Evolutionary conservation across 768 basidiomycete genomes (phyloP).

Genomic region (Pleurotus pulmonarius): DNA sequence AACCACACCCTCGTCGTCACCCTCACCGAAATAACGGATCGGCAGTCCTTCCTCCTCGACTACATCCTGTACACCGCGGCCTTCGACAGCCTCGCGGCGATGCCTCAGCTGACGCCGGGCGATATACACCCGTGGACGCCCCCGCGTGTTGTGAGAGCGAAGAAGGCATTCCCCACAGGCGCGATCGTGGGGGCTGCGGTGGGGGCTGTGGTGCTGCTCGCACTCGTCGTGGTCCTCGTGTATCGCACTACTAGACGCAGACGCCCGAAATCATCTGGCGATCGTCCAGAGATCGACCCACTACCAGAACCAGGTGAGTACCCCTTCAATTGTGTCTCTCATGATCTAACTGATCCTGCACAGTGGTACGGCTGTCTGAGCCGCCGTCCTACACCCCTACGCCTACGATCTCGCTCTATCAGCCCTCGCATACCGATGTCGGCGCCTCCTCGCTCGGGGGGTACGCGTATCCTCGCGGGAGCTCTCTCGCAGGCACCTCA

Average conservation of each 20-base stretch:
- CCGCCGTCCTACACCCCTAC: no score
- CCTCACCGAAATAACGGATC: constrained; percentile 28
- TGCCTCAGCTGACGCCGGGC: constrained; percentile 9
- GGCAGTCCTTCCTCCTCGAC: constrained; percentile 33
- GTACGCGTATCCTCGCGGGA: no score
- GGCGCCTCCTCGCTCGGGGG: no score
- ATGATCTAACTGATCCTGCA: no score
- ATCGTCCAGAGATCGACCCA: constrained; percentile 1
- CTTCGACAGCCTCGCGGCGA: constrained; percentile 17
- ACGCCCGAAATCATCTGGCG: not conserved
- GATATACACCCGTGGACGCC: constrained; percentile 6
- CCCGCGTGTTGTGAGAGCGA: not conserved
- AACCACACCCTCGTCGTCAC: constrained; percentile 34
- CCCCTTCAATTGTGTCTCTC: no score
- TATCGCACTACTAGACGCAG: not conserved
- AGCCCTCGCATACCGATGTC: no score
- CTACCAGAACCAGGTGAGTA: not conserved
- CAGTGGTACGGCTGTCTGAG: no score
- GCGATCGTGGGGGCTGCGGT: constrained; percentile 16
- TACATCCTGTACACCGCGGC: constrained; percentile 36
- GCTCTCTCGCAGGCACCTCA: no score
- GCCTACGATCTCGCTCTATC: no score
- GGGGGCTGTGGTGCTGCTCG: constrained; percentile 11
- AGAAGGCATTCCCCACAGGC: not conserved
- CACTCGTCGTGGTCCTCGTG: not conserved